A percentile compares a stretch with the other conserved stretches of the same genome.
Evolutionary conservation across 2,329 filamentous ascomycete genomes (phyloP).

Genomic region (Fusarium sarcochroum): DNA sequence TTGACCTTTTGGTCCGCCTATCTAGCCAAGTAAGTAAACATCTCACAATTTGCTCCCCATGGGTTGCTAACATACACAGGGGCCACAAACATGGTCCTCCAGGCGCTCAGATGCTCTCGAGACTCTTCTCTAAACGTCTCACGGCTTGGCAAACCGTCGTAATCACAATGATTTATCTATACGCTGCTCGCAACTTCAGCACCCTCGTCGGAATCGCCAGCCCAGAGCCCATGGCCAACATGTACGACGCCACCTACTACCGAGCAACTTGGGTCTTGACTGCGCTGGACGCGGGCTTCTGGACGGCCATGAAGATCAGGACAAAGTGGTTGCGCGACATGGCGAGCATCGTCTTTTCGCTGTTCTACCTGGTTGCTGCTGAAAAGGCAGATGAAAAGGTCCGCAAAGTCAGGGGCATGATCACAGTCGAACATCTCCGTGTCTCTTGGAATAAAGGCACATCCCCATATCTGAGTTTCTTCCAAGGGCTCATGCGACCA

Average conservation of each 20-base stretch:
- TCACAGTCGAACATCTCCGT: conserved; percentile 92
- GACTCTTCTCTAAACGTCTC: conserved; percentile 76
- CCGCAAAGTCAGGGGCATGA: conserved; percentile 84
- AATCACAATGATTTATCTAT: conserved; percentile 90
- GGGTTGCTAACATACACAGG: conserved; percentile 61
- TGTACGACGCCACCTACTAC: conserved; percentile 94
- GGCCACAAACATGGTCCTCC: conserved; percentile 93
- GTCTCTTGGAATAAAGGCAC: conserved; percentile 97
- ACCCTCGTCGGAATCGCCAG: conserved; percentile 92
- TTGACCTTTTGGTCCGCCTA: conserved; percentile 93
- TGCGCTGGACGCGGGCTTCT: conserved; percentile 95
- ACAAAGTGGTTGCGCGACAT: conserved; percentile 84
- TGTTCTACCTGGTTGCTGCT: conserved; percentile 93
- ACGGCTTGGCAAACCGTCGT: conserved; percentile 93
- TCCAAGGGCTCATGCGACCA: conserved; percentile 81
- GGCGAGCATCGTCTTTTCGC: conserved; percentile 84
- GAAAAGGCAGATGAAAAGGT: conserved; percentile 98
- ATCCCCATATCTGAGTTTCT: conserved; percentile 83
- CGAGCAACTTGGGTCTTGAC: conserved; percentile 97
- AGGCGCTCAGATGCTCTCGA: conserved; percentile 77
- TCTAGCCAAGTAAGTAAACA: conserved; percentile 73
- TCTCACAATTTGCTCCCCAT: not conserved
- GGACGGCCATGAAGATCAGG: conserved; percentile 95
- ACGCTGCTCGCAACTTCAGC: conserved; percentile 92
- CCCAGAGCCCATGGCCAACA: conserved; percentile 92